Conservation (phyloP, 208 protist species). For the Leptomonas seymouri region DNA sequence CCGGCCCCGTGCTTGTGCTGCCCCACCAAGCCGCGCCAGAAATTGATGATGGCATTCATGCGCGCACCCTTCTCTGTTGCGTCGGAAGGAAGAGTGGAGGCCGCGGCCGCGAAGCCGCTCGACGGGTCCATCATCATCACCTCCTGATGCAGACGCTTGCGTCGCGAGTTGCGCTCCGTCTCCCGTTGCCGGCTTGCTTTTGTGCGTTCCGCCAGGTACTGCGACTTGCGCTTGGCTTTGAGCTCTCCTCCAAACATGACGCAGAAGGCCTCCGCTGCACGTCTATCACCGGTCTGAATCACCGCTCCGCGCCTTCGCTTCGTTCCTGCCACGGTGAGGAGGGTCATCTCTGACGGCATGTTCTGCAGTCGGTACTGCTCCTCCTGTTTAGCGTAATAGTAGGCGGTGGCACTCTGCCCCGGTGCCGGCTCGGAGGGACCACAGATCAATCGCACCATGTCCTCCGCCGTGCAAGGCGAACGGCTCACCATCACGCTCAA, state of each 20-base stretch:
- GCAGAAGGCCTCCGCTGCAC: conserved; percentile 52
- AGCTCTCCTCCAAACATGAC: conserved; percentile 53
- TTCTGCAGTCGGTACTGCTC: conserved; percentile 23
- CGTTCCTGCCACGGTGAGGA: conserved; percentile 53
- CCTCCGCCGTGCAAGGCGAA: conserved; percentile 35
- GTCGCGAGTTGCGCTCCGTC: conserved; percentile 24
- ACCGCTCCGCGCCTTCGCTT: conserved; percentile 35
- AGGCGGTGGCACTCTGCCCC: conserved; percentile 17
- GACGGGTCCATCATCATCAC: conserved; percentile 1
- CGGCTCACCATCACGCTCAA: conserved; percentile 51
- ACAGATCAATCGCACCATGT: conserved; percentile 25
- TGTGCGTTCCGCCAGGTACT: conserved; percentile 14
- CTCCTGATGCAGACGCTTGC: conserved; percentile 31
- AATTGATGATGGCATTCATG: conserved; percentile 59
- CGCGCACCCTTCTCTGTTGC: conserved; percentile 39
- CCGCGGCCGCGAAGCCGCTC: conserved; percentile 1
- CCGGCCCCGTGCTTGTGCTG: conserved; percentile 43
- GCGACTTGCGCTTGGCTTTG: conserved; percentile 33
- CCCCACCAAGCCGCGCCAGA: conserved; percentile 65
- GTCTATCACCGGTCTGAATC: conserved; percentile 32
- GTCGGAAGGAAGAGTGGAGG: conserved; percentile 14
- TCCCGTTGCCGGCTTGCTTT: conserved; percentile 20
- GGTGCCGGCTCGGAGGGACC: conserved; percentile 6
- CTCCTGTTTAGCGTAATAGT: conserved; percentile 14
- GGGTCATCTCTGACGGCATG: conserved; percentile 47